Evolutionary conservation across 2,329 filamentous ascomycete genomes (phyloP), one percentile per base, ranked within the genome.

Genomic region (Arthrobotrys sinensis): DNA sequence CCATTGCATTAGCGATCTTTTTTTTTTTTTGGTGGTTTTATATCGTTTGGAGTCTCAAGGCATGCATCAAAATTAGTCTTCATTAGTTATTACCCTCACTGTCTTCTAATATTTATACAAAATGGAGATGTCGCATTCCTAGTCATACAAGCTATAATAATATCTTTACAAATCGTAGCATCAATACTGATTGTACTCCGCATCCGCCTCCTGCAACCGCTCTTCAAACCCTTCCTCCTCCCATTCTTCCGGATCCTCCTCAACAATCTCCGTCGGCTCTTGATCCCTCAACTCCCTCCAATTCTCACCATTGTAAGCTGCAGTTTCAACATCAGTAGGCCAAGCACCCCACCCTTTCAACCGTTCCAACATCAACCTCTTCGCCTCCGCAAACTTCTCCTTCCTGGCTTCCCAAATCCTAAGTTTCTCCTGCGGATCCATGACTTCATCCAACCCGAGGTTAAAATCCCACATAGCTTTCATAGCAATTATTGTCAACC

Each of bases 301-400:
- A 64, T 75, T 75, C 64, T 65, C 36, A 10, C 76, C 76, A 45
- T 52, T 57, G 46, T 79, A 79, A 21, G 76, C 76, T 55, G 68
- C 64, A 36, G 65, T 64, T 52, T 79, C 76, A n/a, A 38, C 40
- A 53, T 75, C 53, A 10, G 53, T 75, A 16, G 76, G 64, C 76
- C 76, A 79, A n/a, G 52, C 53, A 4, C 76, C 76, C 76, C 76
- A 79, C 21, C 53, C 69, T 16, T 57, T 65, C 64, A 79, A 70
- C 50, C 64, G 28, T 10, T 36, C 34, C 6, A 10, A 32, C 11
- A 70, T 48, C 57, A 73, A 32, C 48, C 24, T 64, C 46, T 66
- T 75, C 21, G 48, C 76, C 28, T 68, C 64, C 34, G 12, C 14
- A 24, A 53, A 60, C 36, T 46, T 70, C 40, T 2, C 43, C 45